Base-by-base conservation (phyloP, 1,139 yeast species). In the Nakaseomyces glabratus region DNA sequence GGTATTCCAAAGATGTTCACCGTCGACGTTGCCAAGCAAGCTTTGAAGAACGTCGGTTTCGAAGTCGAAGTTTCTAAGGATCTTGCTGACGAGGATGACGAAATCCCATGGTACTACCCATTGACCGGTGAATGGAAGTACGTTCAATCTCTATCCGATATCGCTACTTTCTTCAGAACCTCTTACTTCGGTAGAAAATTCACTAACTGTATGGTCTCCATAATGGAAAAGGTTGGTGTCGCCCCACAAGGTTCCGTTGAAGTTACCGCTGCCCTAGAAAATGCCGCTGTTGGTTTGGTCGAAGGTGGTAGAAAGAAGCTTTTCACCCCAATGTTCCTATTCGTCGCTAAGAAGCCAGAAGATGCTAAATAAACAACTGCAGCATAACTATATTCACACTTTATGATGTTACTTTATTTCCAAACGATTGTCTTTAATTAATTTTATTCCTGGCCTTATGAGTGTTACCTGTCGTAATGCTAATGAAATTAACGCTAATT, bases 1-100 rank as follows among this genome's bases (percentile, higher is more conserved):
- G 98, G 98, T 65, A 90, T 90, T 55, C 97, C 98, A 59, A 88
- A 90, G 68, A 90, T 90, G 98, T 86, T 73, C 72, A 65, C 68
- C 52, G 74, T 76, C 49, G 73, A 76, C 45, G 96, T 85, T 52
- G 97, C 98, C 31, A 80, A 76, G 58, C 65, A 81, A 44, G 98
- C 98, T 14, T 71, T 93, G 55, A 69, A 75, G 60, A 71, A 70
- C 36, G 96, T 85, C 47, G 99, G 99, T 11, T 90, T 90, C 60
- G 81, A 82, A 49, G 66, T 90, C 49, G 71, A 73, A 52, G 73
- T 71, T 58, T 73, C 77, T 62, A 68, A 69, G 51, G 98, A 90
- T 61, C 69, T 90, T 60, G 96, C 98, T 37, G 85, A 76, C 46
- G 65, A 66, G 42, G 76, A 73, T 43, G 96, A 85, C 58, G 84